Evolutionary conservation across 768 basidiomycete genomes (phyloP).

Genomic region (Paxillus involutus): DNA sequence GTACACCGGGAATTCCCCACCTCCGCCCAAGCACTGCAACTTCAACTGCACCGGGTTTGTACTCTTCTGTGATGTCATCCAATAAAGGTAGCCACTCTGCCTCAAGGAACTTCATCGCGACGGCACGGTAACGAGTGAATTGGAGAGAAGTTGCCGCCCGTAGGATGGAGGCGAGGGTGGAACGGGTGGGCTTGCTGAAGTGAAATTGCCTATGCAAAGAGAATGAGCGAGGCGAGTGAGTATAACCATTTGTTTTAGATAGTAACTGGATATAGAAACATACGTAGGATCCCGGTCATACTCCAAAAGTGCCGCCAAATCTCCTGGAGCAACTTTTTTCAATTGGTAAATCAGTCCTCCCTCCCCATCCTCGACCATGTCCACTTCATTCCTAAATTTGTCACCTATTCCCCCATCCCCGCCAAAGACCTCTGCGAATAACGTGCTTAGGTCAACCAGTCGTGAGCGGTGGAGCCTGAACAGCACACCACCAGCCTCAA

Average conservation of each 20-base stretch:
- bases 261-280: no score
- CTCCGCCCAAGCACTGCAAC: slow-evolving; percentile 33
- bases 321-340: not conserved
- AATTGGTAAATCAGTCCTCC: not conserved
- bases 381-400: slow-evolving; percentile 3
- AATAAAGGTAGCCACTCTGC: slow-evolving; percentile 31
- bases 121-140: slow-evolving; percentile 30
- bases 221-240: not conserved
- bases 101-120: slow-evolving; percentile 29
- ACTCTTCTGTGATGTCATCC: slow-evolving; percentile 4
- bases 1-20: slow-evolving; percentile 27
- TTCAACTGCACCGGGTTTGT: slow-evolving; percentile 25
- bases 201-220: slow-evolving; percentile 13
- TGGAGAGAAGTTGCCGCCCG: slow-evolving; percentile 34
- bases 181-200: slow-evolving; percentile 25
- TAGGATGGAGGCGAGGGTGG: slow-evolving; percentile 31
- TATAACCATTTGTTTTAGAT: not conserved
- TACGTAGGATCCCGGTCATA: slow-evolving; percentile 3
- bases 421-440: slow-evolving; percentile 31
- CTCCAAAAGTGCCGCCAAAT: slow-evolving; percentile 1
- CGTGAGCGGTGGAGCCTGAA: slow-evolving; percentile 38
- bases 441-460: slow-evolving; percentile 31
- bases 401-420: not conserved
- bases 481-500: slow-evolving; percentile 33
- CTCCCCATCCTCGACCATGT: not conserved